Percentiles rank a stretch among this genome's conserved stretches.
Evolutionary conservation across 1,139 yeast genomes (phyloP).

Genomic region (Yamadazyma dendronema): DNA sequence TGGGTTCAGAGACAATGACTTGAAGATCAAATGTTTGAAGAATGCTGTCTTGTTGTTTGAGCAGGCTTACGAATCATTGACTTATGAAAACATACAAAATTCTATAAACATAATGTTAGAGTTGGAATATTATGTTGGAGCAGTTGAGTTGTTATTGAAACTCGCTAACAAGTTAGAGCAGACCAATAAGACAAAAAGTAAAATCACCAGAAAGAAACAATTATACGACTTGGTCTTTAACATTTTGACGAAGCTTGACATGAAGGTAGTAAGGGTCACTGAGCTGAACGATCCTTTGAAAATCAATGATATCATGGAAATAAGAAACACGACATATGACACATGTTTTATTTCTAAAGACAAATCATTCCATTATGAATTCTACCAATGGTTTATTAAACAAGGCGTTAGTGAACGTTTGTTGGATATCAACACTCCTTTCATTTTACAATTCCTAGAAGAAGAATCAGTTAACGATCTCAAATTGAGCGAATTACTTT

Average conservation of each 20-base stretch:
- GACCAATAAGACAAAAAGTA: constrained; percentile 15
- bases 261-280: constrained; percentile 55
- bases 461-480: constrained; percentile 68
- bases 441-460: constrained; percentile 71
- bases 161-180: constrained; percentile 64
- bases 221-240: constrained; percentile 74
- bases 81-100: constrained; percentile 77
- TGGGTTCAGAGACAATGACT: constrained; percentile 67
- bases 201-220: constrained; percentile 41
- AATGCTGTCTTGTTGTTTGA: constrained; percentile 77
- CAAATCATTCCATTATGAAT: constrained; percentile 81
- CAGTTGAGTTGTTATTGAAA: constrained; percentile 77
- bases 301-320: constrained; percentile 53
- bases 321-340: constrained; percentile 71
- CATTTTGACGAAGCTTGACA: constrained; percentile 69
- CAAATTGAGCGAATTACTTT: constrained; percentile 75
- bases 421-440: constrained; percentile 78
- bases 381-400: constrained; percentile 88
- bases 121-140: constrained; percentile 78
- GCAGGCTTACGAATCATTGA: constrained; percentile 74
- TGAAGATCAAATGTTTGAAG: constrained; percentile 65
- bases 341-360: constrained; percentile 75
- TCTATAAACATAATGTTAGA: constrained; percentile 77
- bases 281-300: constrained; percentile 43
- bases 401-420: constrained; percentile 78